Percentiles rank a stretch among this genome's conserved stretches.
These are phyloP conservation scores for Yamadazyma siamensis DNA, from an alignment of 1,139 yeast genomes.

Conservation along the genomic window DNA sequence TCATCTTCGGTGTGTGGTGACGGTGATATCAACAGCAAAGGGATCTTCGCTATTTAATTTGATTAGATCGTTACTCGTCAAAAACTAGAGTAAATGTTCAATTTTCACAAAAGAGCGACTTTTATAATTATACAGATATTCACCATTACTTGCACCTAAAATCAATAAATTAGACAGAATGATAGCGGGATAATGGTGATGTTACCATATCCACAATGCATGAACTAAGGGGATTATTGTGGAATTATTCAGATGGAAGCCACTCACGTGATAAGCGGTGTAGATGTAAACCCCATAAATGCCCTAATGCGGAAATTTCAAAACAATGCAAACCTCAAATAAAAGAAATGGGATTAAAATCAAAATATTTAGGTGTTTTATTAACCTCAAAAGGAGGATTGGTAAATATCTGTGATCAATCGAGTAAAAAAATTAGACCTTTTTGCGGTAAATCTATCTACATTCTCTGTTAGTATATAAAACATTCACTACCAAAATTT, in stretches of 20 bases:
- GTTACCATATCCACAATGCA: background rate
- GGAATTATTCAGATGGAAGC: background rate
- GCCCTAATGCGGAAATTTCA: slow-evolving; percentile 6
- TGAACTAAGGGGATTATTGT: background rate
- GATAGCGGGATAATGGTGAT: too few relatives aligned
- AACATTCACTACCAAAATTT: slow-evolving; percentile 1
- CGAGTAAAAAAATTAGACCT: slow-evolving; percentile 5
- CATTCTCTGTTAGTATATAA: slow-evolving; percentile 4
- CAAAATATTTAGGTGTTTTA: slow-evolving; percentile 10
- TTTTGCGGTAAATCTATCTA: slow-evolving; percentile 1
- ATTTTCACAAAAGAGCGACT: too few relatives aligned
- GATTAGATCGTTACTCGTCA: too few relatives aligned
- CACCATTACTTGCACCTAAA: too few relatives aligned
- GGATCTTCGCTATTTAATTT: too few relatives aligned
- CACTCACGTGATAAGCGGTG: slow-evolving; percentile 4
- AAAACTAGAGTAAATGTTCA: too few relatives aligned
- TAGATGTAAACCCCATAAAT: slow-evolving; percentile 5
- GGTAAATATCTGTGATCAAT: slow-evolving; percentile 10
- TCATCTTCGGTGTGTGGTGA: too few relatives aligned
- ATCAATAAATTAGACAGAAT: too few relatives aligned
- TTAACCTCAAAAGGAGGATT: slow-evolving; percentile 7
- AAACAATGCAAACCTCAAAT: slow-evolving; percentile 5
- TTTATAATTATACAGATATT: too few relatives aligned
- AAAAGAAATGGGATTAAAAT: slow-evolving; percentile 7
- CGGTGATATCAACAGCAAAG: too few relatives aligned